These are phyloP conservation scores for Globisporangium splendens DNA, from an alignment of 352 stramenopile genomes.

Conservation along the genomic window DNA sequence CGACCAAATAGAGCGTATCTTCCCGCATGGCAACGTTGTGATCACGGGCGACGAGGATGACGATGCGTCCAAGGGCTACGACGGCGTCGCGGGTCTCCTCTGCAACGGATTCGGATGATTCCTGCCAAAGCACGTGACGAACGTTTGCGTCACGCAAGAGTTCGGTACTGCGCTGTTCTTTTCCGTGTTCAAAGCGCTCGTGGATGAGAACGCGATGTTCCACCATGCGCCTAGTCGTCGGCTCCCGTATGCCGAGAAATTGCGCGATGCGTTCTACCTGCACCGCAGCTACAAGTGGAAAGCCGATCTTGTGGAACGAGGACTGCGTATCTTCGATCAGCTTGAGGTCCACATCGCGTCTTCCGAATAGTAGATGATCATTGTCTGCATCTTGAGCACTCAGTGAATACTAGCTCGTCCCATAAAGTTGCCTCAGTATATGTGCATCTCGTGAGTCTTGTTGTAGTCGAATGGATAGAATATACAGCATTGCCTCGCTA, in stretches of 20 bases:
- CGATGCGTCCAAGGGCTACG: slow-evolving; percentile 48
- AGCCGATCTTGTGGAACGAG: slow-evolving; percentile 43
- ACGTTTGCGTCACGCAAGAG: slow-evolving; percentile 52
- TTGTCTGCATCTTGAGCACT: too few species aligned
- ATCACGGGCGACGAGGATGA: slow-evolving; percentile 24
- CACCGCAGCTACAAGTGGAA: slow-evolving; percentile 69
- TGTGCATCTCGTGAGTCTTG: too few species aligned
- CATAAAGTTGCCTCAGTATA: slow-evolving; percentile 38
- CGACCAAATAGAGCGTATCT: slow-evolving; percentile 13
- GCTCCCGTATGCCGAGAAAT: slow-evolving; percentile 53
- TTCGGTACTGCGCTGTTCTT: slow-evolving; percentile 63
- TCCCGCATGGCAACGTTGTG: slow-evolving; percentile 21
- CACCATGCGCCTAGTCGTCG: slow-evolving; percentile 36
- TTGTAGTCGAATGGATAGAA: too few species aligned
- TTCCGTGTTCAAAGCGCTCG: slow-evolving; percentile 56
- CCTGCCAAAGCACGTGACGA: slow-evolving; percentile 17
- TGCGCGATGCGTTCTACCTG: slow-evolving; percentile 78
- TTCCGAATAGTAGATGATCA: background rate
- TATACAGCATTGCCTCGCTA: too few species aligned
- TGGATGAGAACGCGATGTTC: slow-evolving; percentile 63
- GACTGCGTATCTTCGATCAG: slow-evolving; percentile 44
- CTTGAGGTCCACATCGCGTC: slow-evolving; percentile 14
- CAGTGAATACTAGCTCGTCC: too few species aligned
- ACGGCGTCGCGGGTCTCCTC: slow-evolving; percentile 40
- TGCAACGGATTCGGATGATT: slow-evolving; percentile 36